These are phyloP conservation scores for Naumovozyma baii DNA, from an alignment of 805 yeast genomes.

Conservation along the genomic window DNA sequence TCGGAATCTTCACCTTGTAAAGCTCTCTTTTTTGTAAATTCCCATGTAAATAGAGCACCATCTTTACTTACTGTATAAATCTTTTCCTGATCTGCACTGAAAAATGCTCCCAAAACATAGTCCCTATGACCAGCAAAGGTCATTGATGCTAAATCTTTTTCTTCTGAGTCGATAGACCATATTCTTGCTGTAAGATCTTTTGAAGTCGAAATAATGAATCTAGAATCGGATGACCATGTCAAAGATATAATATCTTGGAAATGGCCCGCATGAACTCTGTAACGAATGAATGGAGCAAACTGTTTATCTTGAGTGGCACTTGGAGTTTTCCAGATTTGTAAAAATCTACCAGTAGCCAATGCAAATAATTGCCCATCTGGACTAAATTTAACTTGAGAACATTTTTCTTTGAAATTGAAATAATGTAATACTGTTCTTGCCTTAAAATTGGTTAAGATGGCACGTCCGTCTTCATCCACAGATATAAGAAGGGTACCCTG, in stretches of 20 bases:
- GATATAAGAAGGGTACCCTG: slow-evolving; percentile 74
- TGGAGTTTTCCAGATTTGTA: slow-evolving; percentile 94
- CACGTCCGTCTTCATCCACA: slow-evolving; percentile 88
- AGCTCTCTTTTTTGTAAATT: slow-evolving; percentile 53
- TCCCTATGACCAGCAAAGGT: slow-evolving; percentile 90
- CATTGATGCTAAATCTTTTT: slow-evolving; percentile 62
- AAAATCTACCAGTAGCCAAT: slow-evolving; percentile 66
- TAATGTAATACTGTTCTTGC: slow-evolving; percentile 83
- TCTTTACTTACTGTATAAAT: slow-evolving; percentile 89
- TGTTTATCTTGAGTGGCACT: slow-evolving; percentile 71
- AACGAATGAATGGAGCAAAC: slow-evolving; percentile 91
- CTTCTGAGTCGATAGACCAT: slow-evolving; percentile 64
- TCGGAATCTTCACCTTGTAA: slow-evolving; percentile 39
- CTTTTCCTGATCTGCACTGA: slow-evolving; percentile 76
- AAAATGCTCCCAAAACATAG: slow-evolving; percentile 77
- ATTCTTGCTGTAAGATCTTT: slow-evolving; percentile 85
- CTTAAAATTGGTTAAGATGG: slow-evolving; percentile 76
- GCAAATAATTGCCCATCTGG: slow-evolving; percentile 87
- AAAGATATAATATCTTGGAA: slow-evolving; percentile 68
- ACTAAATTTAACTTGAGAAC: slow-evolving; percentile 67
- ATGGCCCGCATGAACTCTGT: slow-evolving; percentile 87
- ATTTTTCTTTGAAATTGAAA: slow-evolving; percentile 80
- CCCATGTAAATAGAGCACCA: slow-evolving; percentile 92
- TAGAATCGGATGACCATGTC: slow-evolving; percentile 84
- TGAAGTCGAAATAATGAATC: slow-evolving; percentile 77